Conservation (phyloP, 148 eudicot genomes). For the Dysphania ambrosioides region DNA sequence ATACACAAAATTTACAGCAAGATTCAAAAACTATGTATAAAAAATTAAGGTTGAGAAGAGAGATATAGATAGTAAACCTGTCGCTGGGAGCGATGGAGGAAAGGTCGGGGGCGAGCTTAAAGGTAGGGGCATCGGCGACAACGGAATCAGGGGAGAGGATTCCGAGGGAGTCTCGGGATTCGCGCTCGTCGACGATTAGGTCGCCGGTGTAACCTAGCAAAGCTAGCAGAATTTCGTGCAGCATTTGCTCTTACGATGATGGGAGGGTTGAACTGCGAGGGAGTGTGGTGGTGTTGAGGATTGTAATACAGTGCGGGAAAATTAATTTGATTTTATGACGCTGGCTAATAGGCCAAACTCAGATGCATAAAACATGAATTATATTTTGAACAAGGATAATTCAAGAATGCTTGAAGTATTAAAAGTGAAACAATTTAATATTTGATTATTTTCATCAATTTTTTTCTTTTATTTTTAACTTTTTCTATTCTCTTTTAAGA, state of each 20-base stretch:
- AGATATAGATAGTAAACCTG: slow-evolving; percentile 34
- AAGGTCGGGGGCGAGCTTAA: slow-evolving; percentile 87
- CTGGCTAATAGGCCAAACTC: not conserved
- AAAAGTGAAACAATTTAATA: too few relatives aligned
- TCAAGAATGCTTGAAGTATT: too few relatives aligned
- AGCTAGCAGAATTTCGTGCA: slow-evolving; percentile 80
- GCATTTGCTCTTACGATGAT: slow-evolving; percentile 33
- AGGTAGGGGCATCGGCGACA: slow-evolving; percentile 46
- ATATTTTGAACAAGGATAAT: too few relatives aligned
- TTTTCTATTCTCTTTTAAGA: too few relatives aligned
- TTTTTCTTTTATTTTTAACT: too few relatives aligned
- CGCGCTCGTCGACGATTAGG: slow-evolving; percentile 79
- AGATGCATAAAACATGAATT: too few relatives aligned
- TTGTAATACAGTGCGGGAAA: slow-evolving; percentile 18
- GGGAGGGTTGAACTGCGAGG: not conserved
- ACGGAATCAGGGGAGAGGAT: slow-evolving; percentile 51
- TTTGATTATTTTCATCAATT: too few relatives aligned
- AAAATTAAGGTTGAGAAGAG: not conserved
- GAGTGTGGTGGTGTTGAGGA: not conserved
- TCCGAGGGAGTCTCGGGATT: slow-evolving; percentile 40
- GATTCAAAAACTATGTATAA: not conserved
- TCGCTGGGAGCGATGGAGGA: slow-evolving; percentile 69
- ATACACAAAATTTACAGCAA: not conserved
- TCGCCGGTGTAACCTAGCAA: slow-evolving; percentile 96
- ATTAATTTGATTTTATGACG: slow-evolving; percentile 12